These are phyloP conservation scores for Luffa acutangula DNA, from an alignment of 306 rosid genomes.

Conservation along the genomic window DNA sequence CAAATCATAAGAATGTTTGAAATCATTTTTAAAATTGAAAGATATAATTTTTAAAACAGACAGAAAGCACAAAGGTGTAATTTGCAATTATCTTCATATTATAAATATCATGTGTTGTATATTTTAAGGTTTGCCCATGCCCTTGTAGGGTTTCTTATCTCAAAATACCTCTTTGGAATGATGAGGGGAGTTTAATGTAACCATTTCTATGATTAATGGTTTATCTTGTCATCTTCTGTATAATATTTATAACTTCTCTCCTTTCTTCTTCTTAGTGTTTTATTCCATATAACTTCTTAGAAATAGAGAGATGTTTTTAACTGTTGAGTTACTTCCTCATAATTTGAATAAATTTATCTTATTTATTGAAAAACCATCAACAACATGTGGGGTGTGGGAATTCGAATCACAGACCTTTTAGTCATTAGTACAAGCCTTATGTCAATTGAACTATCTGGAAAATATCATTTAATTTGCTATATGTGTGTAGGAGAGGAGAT, in stretches of 20 bases:
- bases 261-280: not conserved
- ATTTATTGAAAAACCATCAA: too few relatives aligned
- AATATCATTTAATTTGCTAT: too few relatives aligned
- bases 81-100: not conserved
- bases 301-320: too few relatives aligned
- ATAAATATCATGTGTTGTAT: not conserved
- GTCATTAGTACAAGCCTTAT: too few relatives aligned
- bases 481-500: too few relatives aligned
- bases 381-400: too few relatives aligned
- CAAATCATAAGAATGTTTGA: not conserved
- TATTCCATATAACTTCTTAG: not conserved
- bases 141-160: not conserved
- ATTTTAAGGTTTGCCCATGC: constrained; percentile 5
- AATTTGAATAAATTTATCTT: too few relatives aligned
- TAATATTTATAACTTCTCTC: not conserved
- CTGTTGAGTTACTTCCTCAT: too few relatives aligned
- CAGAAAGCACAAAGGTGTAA: not conserved
- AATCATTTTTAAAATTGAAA: not conserved
- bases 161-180: not conserved
- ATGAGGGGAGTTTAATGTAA: not conserved
- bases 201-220: not conserved
- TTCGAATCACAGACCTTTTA: too few relatives aligned
- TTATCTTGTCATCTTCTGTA: not conserved
- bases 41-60: not conserved
- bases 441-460: too few relatives aligned